Base-by-base conservation (phyloP, 2,329 filamentous ascomycete genomes). In the Aspergillus proliferans region DNA sequence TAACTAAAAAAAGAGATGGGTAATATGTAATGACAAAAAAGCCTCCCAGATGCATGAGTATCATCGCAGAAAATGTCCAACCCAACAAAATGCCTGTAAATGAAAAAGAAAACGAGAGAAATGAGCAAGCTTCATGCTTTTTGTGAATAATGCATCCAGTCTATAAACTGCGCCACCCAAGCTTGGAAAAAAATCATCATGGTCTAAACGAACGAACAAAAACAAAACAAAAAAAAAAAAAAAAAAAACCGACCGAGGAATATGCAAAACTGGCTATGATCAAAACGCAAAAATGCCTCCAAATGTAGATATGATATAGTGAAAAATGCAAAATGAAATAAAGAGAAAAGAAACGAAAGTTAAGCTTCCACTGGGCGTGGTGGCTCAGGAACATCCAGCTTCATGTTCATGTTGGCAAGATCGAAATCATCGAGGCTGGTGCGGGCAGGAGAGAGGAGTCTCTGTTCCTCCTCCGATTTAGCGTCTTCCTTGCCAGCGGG, bases 31-130 rank as follows among this genome's bases (percentile, higher is more conserved):
- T 28, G 41, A 30, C 56, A 30, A 60, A 58, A 59, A 47, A 60
- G 47, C 65, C 65, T 62, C 65, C 63, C 62, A 65, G 59, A 67
- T 68, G 65, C 65, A 64, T 64, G 57, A 60, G 52, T 62, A 58
- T 61, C 58, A 57, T 57, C 26, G 26, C 26, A 30, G 49, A 61
- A 52, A 59, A 54, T 43, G 39, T 42, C 45, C 19, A 46, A 39
- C 28, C 44, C 39, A 42, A 30, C 10, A 30, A 28, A 38, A 38
- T 38, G 9, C 33, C 30, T 19, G 26, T 28, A n/a, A 43, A 46
- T 38, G 44, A 55, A 47, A 39, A 48, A 50, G 49, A 49, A 51
- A 55, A 54, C 44, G 49, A 48, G 50, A 49, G 47, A 56, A 40
- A 52, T 40, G 43, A 53, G 48, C 51, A 51, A 52, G 18, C 52